A percentile compares a stretch with the other conserved stretches of the same genome.
Conservation (phyloP, 2,329 filamentous ascomycete genomes). For the Macrophomina phaseolina region DNA sequence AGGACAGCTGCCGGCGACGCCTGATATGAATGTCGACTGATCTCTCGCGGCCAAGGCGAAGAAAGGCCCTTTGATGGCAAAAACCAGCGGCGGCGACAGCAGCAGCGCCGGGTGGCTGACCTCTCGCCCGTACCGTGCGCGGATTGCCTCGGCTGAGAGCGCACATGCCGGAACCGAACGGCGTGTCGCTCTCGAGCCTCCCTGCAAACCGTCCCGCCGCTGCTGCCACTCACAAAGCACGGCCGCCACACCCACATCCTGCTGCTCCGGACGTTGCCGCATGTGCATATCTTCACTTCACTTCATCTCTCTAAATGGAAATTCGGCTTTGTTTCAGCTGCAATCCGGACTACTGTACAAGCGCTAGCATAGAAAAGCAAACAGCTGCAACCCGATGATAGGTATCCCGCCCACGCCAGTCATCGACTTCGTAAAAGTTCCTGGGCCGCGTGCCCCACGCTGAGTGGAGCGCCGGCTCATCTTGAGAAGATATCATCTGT, state of each 20-base stretch:
- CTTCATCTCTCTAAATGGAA: not conserved
- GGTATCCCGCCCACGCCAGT: constrained; percentile 24
- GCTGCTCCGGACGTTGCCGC: not conserved
- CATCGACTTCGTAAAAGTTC: constrained; percentile 26
- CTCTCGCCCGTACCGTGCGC: constrained; percentile 15
- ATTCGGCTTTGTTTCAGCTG: not conserved
- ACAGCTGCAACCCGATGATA: constrained; percentile 19
- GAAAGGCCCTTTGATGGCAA: constrained; percentile 1
- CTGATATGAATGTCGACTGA: not conserved
- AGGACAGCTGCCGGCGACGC: not conserved
- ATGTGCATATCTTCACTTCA: not conserved
- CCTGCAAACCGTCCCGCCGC: not conserved
- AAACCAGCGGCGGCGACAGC: not conserved
- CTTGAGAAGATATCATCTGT: constrained; percentile 16
- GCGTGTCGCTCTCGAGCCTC: not conserved
- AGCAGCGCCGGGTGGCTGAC: constrained; percentile 2
- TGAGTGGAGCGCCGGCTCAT: constrained; percentile 6
- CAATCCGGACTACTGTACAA: constrained; percentile 8
- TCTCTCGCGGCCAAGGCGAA: constrained; percentile 13
- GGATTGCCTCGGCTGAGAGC: constrained; percentile 23
- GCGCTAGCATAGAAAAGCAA: constrained; percentile 10
- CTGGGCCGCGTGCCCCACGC: constrained; percentile 5
- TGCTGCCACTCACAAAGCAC: constrained; percentile 1
- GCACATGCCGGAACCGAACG: constrained; percentile 16
- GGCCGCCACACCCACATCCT: not conserved